phyloP scores from a whole-genome alignment of 192 early-diverging fungal species.

The Entomortierella parvispora region DNA sequence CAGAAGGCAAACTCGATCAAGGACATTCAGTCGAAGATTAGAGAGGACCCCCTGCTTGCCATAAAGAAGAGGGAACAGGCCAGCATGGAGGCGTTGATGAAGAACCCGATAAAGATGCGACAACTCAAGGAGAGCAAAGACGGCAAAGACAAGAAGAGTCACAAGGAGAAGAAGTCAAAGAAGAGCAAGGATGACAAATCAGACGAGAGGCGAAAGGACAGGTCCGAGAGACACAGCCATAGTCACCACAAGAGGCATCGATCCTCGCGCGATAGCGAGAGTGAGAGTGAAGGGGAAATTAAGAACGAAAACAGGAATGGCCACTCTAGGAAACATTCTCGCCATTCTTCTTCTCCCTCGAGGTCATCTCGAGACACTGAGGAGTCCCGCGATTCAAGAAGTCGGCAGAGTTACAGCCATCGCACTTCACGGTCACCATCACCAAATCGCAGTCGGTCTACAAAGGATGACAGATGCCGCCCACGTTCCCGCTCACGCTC shows the following conservation, averaged over 20 bases:
- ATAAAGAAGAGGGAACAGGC: conserved; percentile 91
- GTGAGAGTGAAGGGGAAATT: conserved; percentile 17
- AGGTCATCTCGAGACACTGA: not conserved
- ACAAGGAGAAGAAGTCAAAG: conserved; percentile 54
- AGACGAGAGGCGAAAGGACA: conserved; percentile 40
- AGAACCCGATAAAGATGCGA: conserved; percentile 76
- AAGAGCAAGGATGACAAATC: conserved; percentile 53
- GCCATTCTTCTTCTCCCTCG: conserved; percentile 11
- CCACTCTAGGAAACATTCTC: conserved; percentile 24
- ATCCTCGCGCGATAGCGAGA: conserved; percentile 20
- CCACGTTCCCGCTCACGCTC: conserved; percentile 25
- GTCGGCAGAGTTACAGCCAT: too few relatives aligned
- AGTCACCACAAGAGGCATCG: conserved; percentile 34
- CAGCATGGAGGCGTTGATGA: conserved; percentile 76
- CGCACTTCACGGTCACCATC: not conserved
- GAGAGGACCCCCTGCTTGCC: conserved; percentile 92
- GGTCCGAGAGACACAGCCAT: conserved; percentile 35
- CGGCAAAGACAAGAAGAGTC: conserved; percentile 20
- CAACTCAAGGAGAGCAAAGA: conserved; percentile 57
- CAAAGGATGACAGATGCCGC: not conserved
- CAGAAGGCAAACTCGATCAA: conserved; percentile 81
- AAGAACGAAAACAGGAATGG: conserved; percentile 9
- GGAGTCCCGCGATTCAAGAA: too few relatives aligned
- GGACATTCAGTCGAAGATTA: conserved; percentile 84
- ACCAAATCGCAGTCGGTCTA: conserved; percentile 2